Base-by-base conservation (phyloP, 2,329 filamentous ascomycete genomes). In the Exserohilum rostratum region DNA sequence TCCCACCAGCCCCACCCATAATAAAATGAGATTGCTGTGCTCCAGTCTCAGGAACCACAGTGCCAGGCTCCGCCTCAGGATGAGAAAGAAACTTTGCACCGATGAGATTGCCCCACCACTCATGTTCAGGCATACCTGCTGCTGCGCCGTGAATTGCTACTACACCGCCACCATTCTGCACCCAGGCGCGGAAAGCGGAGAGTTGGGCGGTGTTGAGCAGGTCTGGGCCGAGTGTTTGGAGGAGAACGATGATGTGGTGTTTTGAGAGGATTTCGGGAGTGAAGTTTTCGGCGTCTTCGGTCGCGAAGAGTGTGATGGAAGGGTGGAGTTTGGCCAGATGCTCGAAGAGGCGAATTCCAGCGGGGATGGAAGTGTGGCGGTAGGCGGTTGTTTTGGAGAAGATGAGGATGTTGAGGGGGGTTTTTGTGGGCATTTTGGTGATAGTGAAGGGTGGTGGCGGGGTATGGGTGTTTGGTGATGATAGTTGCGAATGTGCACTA, bases 311-410 rank as follows among this genome's bases (percentile, higher is more conserved):
- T 13, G 22, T 55, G 37, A 70, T 61, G 46, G 46, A 17, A 0
- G 47, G 1, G 44, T 60, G 6, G 33, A 17, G 3, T 10, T 37
- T 12, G 58, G 50, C 17, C 67, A 56, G 12, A 48, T 29, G 18
- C 27, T 51, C 46, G 15, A 69, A 43, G 10, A 60, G 46, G 12
- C 40, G 6, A 15, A 70, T 61, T 15, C 55, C 61, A 2, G 63
- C 39, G 2, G 62, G 53, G 5, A 72, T 71, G 22, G 65, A 70
- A 22, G 46, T 46, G 40, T 71, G 68, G n/a, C 67, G 66, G 56
- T 71, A 71, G 34, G 55, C 59, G 7, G 58, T 46, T 22, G 67
- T 69, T 48, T 68, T 69, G 48, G 59, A 66, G 57, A 71, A 71
- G 43, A 71, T 35, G 15, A 71, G 56, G 18, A 67, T 50, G 10